A percentile compares a stretch with the other conserved stretches of the same genome.
Evolutionary conservation across 345 rosid genomes (phyloP).

Genomic region (Salix suchowensis): DNA sequence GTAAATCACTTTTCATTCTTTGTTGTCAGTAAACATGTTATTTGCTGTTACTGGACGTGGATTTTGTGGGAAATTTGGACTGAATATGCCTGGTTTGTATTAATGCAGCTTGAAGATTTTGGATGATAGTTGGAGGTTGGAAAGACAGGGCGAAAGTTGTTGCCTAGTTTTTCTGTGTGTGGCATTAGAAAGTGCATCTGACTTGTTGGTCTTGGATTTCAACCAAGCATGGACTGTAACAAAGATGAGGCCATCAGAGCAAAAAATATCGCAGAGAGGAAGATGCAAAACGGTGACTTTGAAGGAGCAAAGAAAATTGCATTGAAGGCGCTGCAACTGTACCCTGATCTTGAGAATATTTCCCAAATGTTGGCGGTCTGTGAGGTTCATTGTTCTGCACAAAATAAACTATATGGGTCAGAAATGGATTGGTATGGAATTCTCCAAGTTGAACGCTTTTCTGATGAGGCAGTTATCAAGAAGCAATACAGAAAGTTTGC

Average conservation of each 20-base stretch:
- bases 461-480: constrained; percentile 58
- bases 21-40: neutral
- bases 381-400: constrained; percentile 65
- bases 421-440: constrained; percentile 82
- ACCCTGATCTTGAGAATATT: constrained; percentile 57
- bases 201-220: neutral
- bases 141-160: neutral
- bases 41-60: neutral
- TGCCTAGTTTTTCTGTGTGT: neutral
- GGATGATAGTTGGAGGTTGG: constrained; percentile 8
- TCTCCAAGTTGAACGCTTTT: constrained; percentile 54
- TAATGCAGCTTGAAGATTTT: constrained; percentile 16
- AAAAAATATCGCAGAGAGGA: constrained; percentile 55
- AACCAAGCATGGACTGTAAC: constrained; percentile 63
- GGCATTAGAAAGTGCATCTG: neutral
- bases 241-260: constrained; percentile 86
- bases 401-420: constrained; percentile 42
- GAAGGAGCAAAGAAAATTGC: constrained; percentile 50
- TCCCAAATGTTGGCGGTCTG: constrained; percentile 64
- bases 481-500: constrained; percentile 84
- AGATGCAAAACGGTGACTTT: constrained; percentile 56
- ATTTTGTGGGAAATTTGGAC: neutral
- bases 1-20: constrained; percentile 2
- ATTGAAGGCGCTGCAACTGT: constrained; percentile 60
- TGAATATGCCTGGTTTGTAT: neutral